Conservation (phyloP, 176 grass and related monocot species). For the Ampelocalamus luodianensis region DNA sequence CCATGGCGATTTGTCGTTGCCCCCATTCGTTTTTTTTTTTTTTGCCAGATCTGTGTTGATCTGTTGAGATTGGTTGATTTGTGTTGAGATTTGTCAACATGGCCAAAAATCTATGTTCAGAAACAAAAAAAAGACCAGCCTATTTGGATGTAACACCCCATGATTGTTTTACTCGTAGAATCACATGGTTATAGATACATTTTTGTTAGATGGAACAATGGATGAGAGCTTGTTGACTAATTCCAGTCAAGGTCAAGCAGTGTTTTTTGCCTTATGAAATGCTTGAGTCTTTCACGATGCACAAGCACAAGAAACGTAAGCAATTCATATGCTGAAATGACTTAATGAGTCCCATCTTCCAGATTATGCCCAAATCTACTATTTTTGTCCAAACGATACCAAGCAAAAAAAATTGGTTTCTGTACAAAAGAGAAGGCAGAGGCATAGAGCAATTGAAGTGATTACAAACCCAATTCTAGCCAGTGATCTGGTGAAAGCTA, state of each 20-base stretch:
- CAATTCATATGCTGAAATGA: not conserved
- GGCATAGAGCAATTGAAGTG: not conserved
- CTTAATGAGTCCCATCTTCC: constrained; percentile 2
- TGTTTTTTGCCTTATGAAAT: not conserved
- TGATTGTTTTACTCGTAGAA: too few species aligned
- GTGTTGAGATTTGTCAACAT: too few species aligned
- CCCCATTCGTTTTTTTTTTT: too few species aligned
- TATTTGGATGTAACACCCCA: too few species aligned
- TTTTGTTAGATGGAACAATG: constrained; percentile 7
- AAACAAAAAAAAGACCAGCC: too few species aligned
- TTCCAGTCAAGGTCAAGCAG: not conserved
- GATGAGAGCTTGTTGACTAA: not conserved
- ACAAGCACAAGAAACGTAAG: too few species aligned
- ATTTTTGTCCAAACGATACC: not conserved
- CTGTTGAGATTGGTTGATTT: too few species aligned
- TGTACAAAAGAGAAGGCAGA: not conserved
- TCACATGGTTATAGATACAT: not conserved
- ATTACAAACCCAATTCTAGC: constrained; percentile 17
- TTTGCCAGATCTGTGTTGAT: too few species aligned
- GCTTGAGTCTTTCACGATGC: not conserved
- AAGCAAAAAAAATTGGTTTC: not conserved
- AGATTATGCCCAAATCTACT: not conserved
- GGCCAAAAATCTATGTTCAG: too few species aligned
- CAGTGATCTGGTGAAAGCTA: not conserved
- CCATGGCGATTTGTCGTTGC: too few species aligned